Evolutionary conservation across 176 grass and related monocot genomes (phyloP).

Genomic region (Raddia distichophylla): DNA sequence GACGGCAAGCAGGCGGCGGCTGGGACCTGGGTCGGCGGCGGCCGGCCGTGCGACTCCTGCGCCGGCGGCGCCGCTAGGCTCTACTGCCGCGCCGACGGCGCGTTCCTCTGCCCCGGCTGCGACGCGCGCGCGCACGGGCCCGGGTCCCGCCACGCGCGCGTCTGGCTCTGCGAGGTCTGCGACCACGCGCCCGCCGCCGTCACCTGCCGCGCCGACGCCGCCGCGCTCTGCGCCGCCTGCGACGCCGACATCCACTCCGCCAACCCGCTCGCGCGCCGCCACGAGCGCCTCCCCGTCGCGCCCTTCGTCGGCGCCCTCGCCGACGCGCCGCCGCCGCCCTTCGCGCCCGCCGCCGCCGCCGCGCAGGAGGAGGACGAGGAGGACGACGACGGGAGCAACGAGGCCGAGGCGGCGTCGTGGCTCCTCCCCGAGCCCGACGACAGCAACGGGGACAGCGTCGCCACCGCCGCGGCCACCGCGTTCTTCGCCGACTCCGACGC

Average conservation of each 20-base stretch:
- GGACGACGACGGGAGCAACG: conserved; percentile 51
- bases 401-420: conserved; percentile 85
- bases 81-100: conserved; percentile 55
- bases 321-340: conserved; percentile 36
- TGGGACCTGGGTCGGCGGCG: conserved; percentile 27
- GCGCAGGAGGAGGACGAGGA: conserved; percentile 5
- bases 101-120: conserved; percentile 48
- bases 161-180: conserved; percentile 79
- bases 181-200: conserved; percentile 62
- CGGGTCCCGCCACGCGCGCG: conserved; percentile 49
- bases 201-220: conserved; percentile 81
- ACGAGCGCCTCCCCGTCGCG: conserved; percentile 70
- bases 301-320: conserved; percentile 51
- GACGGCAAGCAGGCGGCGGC: conserved; percentile 16
- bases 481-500: conserved; percentile 45
- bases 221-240: conserved; percentile 79
- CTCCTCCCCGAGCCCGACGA: conserved; percentile 64
- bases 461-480: background rate
- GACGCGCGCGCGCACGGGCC: conserved; percentile 46
- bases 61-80: conserved; percentile 43
- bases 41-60: conserved; percentile 50
- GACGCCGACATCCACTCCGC: conserved; percentile 89
- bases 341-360: conserved; percentile 8
- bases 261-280: conserved; percentile 83
- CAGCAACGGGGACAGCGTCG: conserved; percentile 24